A percentile compares a stretch with the other conserved stretches of the same genome.
These are phyloP conservation scores for Candolleomyces aberdarensis DNA, from an alignment of 768 basidiomycete species.

Conservation along the genomic window DNA sequence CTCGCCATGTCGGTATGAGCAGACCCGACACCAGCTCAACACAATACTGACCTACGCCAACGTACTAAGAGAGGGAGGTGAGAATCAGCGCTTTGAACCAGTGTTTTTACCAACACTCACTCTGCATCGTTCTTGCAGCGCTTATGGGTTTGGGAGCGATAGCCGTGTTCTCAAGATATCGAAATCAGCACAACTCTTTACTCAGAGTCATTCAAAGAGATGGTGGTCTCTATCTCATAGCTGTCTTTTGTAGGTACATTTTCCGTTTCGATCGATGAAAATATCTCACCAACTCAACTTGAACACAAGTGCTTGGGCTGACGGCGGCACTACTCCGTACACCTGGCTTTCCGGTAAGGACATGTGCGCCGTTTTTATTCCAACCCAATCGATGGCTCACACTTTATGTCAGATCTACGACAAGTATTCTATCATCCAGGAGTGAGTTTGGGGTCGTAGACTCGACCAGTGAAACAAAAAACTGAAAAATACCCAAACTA, in stretches of 20 bases:
- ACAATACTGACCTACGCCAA: background rate
- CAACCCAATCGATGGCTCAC: background rate
- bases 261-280: no score
- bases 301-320: background rate
- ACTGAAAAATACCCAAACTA: background rate
- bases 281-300: background rate
- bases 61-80: background rate
- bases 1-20: background rate
- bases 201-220: background rate
- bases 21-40: background rate
- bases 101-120: background rate
- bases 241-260: background rate
- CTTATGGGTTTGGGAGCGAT: background rate
- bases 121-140: background rate
- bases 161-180: background rate
- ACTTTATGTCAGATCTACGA: background rate
- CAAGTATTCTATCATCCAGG: background rate
- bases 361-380: no score
- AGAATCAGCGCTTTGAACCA: background rate
- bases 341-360: background rate
- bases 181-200: background rate
- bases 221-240: background rate
- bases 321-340: background rate
- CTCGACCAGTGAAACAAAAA: background rate
- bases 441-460: background rate